phyloP scores from a whole-genome alignment of 495 filamentous ascomycete genomes.

The Echria macrotheca region DNA sequence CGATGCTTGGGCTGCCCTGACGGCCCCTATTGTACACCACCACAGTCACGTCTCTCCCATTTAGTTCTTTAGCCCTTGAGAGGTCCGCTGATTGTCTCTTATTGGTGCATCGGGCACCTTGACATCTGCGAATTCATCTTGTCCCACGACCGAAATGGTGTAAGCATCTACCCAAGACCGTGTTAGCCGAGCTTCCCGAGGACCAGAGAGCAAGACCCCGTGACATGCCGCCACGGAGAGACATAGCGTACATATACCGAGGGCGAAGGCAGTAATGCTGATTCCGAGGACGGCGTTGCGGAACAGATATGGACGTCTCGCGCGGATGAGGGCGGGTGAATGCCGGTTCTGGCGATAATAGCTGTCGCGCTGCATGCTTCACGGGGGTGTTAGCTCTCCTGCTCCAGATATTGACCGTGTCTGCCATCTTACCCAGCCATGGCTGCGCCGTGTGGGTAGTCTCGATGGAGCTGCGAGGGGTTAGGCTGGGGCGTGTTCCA shows the following conservation, averaged over 20 bases:
- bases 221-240: background rate
- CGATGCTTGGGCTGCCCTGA: background rate
- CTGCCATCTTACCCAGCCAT: conserved; percentile 19
- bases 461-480: too few relatives aligned
- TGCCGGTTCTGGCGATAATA: conserved; percentile 84
- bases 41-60: too few relatives aligned
- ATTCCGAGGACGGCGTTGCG: conserved; percentile 77
- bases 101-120: conserved; percentile 64
- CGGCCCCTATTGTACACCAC: background rate
- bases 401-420: background rate
- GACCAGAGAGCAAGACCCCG: background rate
- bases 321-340: conserved; percentile 78
- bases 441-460: background rate
- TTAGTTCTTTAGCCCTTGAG: conserved; percentile 25
- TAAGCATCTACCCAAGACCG: conserved; percentile 58
- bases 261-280: conserved; percentile 60
- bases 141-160: conserved; percentile 82
- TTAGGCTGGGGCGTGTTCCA: too few relatives aligned
- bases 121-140: conserved; percentile 98
- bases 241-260: conserved; percentile 63
- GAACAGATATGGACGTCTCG: conserved; percentile 83
- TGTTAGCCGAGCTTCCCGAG: background rate
- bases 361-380: conserved; percentile 64
- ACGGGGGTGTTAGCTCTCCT: background rate
- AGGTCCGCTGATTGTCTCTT: background rate